Base-by-base conservation (phyloP, 2,329 filamentous ascomycete species). In the Chrysoporthe deuterocubensis region DNA sequence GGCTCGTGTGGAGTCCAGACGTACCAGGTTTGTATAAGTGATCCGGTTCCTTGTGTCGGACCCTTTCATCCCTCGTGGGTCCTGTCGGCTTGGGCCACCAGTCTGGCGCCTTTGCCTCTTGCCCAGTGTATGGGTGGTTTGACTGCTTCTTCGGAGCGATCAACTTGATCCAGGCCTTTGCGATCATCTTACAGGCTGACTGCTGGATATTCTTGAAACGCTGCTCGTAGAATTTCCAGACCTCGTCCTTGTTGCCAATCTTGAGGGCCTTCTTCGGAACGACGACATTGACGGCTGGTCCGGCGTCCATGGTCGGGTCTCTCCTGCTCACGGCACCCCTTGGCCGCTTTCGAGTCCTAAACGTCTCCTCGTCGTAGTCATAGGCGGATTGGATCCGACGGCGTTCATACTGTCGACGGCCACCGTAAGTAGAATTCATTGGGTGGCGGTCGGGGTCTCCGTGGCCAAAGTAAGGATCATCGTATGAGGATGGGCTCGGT, bases 81-180 rank as follows among this genome's bases (percentile, higher is more conserved):
- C 85, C 81, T 83, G 85, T 84, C 7, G 82, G 79, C 74, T 85
- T 82, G 2, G 89, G 89, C 89, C 89, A 91, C 89, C 89, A 92
- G 63, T 85, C 85, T 0, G 89, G 88, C 1, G 85, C 85, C 71
- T 87, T 88, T 43, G 84, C 84, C 58, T 89, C 85, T 43, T 84
- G 86, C n/a, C 84, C 83, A 1, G 89, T 91, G 74, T 94, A 94
- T 0, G 91, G 91, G 72, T 91, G 88, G 21, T 87, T 90, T 0
- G 89, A 90, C 76, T 93, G 91, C 77, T 94, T 94, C 78, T 91
- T 92, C 0, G 91, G 91, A 72, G 92, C 90, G 1, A 93, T 87
- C 1, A 87, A 83, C 74, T 92, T 92, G 68, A 94, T 89, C 87
- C 91, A 93, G 13, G 87, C 89, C 76, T 93, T 94, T 44, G 88